Evolutionary conservation across 441 rosid genomes (phyloP), one percentile per base, ranked within the genome.

Genomic region (Manihot esculenta): DNA sequence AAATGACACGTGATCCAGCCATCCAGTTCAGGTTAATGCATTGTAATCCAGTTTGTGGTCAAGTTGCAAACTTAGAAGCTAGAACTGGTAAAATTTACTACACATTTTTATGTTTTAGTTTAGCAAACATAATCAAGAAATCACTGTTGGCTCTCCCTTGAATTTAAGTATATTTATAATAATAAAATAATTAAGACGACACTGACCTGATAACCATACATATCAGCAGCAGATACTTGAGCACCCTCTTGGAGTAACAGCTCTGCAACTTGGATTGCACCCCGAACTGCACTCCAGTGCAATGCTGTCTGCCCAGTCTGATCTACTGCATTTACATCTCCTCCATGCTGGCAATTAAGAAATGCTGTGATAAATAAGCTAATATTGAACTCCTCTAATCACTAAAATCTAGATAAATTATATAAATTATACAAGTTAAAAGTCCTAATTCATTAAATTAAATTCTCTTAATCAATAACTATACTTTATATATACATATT

Each of bases 221-320:
- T 87, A 84, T 93, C 98, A 50, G 87, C 81, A 27, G 87, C 88
- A 81, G 88, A 85, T 26, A 95, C 78, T 62, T 72, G 75, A 30
- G 97, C 93, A 77, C 96, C 98, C 83, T 93, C 98, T 80, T 73
- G 89, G 44, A 95, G 89, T 70, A 95, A 80, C 57, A 95, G 88
- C 77, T 93, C 98, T 1, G 86, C 93, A 55, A 83, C 97, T 84
- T 93, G 97, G 73, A 85, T 75, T 60, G 94, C 91, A 48, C 97
- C 97, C 15, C 97, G 94, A 71, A 90, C 95, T n/a, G 98, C 98
- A 87, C 97, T 89, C 99, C 99, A 95, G 67, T 93, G 98, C 81
- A 95, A 81, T 21, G 99, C 97, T 53, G 96, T 91, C 84, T 93
- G 99, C 30, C 97, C 98, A 35, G 91, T 87, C 79, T 93, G 97